A percentile compares a stretch with the other conserved stretches of the same genome.
phyloP scores from a whole-genome alignment of 192 early-diverging fungal genomes.

The Irineochytrium annulatum region DNA sequence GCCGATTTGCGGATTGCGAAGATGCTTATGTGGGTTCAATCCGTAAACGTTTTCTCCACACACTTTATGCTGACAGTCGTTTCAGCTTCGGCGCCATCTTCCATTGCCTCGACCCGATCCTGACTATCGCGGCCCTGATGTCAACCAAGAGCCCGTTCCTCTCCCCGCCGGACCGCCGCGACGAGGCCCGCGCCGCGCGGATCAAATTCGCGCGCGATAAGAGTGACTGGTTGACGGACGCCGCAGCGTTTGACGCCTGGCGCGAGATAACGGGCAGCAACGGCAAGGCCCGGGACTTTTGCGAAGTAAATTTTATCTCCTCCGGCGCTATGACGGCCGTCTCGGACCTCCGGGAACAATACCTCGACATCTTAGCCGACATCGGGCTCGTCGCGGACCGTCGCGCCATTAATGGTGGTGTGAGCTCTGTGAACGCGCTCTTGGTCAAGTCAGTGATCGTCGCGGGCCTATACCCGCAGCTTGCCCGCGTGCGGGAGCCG shows the following conservation, averaged over 20 bases:
- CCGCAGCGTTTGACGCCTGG: constrained; percentile 49
- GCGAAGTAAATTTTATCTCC: constrained; percentile 59
- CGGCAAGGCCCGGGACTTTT: constrained; percentile 31
- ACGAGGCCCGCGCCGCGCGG: constrained; percentile 47
- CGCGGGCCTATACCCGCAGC: constrained; percentile 82
- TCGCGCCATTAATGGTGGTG: too few relatives aligned
- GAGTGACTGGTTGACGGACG: constrained; percentile 69
- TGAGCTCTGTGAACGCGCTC: constrained; percentile 48
- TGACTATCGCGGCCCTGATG: constrained; percentile 42
- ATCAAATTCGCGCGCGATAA: constrained; percentile 36
- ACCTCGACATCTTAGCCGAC: constrained; percentile 53
- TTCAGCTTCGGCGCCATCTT: constrained; percentile 38
- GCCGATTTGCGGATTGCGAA: constrained; percentile 44
- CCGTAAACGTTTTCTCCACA: neutral
- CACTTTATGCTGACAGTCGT: neutral
- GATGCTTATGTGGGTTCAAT: constrained; percentile 35
- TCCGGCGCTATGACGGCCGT: constrained; percentile 60
- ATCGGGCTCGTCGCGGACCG: constrained; percentile 64
- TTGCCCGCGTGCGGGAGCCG: constrained; percentile 68
- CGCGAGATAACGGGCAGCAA: constrained; percentile 19
- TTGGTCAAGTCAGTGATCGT: constrained; percentile 71
- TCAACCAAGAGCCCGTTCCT: constrained; percentile 58
- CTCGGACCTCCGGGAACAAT: constrained; percentile 49
- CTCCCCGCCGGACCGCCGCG: constrained; percentile 44
- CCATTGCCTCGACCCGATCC: constrained; percentile 37